Percentiles rank a stretch among this genome's conserved stretches.
Conservation (phyloP, 176 grass and related monocot species). For the Triticum turgidum region DNA sequence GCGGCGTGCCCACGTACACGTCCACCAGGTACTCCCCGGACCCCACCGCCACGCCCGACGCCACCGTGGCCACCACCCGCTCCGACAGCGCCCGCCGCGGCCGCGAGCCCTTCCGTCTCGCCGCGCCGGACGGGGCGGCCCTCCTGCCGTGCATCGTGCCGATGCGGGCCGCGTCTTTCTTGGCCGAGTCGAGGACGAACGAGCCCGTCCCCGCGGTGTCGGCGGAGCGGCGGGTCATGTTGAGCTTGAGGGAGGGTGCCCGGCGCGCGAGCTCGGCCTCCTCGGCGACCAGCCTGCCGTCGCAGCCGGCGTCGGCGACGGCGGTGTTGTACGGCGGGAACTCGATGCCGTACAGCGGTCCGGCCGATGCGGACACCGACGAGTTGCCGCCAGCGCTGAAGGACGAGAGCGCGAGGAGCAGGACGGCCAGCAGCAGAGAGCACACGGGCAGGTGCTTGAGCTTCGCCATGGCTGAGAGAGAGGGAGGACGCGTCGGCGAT, state of each 20-base stretch:
- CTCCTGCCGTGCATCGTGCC: constrained; percentile 40
- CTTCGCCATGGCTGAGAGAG: neutral
- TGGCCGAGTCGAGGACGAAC: constrained; percentile 33
- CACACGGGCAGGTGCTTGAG: no score
- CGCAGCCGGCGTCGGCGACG: constrained; percentile 44
- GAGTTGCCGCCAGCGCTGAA: neutral
- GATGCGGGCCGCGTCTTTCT: constrained; percentile 61
- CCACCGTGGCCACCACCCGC: constrained; percentile 68
- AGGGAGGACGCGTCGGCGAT: no score
- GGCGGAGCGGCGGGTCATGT: constrained; percentile 43
- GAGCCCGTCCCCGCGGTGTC: constrained; percentile 24
- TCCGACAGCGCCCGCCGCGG: constrained; percentile 49
- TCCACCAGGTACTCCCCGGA: constrained; percentile 94
- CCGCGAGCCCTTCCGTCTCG: neutral
- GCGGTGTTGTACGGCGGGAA: constrained; percentile 60
- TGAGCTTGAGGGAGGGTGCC: constrained; percentile 53
- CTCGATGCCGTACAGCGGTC: constrained; percentile 57
- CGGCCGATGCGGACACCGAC: neutral
- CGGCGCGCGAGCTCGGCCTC: neutral
- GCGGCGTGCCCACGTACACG: constrained; percentile 83
- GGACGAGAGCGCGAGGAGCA: constrained; percentile 6
- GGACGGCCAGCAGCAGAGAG: constrained; percentile 3
- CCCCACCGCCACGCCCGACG: constrained; percentile 75
- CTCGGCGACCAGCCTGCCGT: constrained; percentile 38
- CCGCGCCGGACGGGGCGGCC: neutral